Evolutionary conservation across 2,329 filamentous ascomycete species (phyloP).

Genomic region (Aspergillus bombycis): DNA sequence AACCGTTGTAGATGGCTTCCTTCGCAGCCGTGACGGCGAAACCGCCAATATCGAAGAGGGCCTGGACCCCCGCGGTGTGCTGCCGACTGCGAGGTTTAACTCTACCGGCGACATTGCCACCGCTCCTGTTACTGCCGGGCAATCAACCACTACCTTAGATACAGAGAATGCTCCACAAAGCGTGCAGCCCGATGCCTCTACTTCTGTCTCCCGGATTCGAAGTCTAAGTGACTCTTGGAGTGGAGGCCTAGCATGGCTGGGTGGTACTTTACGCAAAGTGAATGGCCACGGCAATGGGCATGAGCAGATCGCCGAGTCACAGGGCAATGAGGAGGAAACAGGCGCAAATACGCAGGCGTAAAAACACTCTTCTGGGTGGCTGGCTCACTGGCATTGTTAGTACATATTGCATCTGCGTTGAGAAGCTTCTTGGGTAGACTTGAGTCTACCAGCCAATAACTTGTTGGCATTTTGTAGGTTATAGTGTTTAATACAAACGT

Average conservation of each 20-base stretch:
- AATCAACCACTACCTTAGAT: constrained; percentile 27
- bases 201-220: constrained; percentile 31
- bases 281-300: constrained; percentile 5
- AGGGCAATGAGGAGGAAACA: not conserved
- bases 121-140: constrained; percentile 23
- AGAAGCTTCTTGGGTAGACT: not conserved
- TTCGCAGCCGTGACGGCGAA: constrained; percentile 23
- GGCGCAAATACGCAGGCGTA: constrained; percentile 12
- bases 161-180: constrained; percentile 17
- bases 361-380: constrained; percentile 5
- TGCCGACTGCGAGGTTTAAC: constrained; percentile 32
- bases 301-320: constrained; percentile 10
- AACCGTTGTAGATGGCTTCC: constrained; percentile 24
- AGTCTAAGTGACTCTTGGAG: constrained; percentile 44
- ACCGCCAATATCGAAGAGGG: constrained; percentile 22
- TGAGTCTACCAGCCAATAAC: constrained; percentile 4
- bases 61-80: constrained; percentile 21
- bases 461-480: not conserved
- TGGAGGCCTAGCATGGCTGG: constrained; percentile 40
- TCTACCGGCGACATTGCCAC: constrained; percentile 27
- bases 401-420: constrained; percentile 11
- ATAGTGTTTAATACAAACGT: constrained; percentile 1
- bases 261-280: constrained; percentile 33
- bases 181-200: constrained; percentile 21
- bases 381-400: constrained; percentile 9